Evolutionary conservation across 345 rosid genomes (phyloP).

Genomic region (Salix caprea): DNA sequence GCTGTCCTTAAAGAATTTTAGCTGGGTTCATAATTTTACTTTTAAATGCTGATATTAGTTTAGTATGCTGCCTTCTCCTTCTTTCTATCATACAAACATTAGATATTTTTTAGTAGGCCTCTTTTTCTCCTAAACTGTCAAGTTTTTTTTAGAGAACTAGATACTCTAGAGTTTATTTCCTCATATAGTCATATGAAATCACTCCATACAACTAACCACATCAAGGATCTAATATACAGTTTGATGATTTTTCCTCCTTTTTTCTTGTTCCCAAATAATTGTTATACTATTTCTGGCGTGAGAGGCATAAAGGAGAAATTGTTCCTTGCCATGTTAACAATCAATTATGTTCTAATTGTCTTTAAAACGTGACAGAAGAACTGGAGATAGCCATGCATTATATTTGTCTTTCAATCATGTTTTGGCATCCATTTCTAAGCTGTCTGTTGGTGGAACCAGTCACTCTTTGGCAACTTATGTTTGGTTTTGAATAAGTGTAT

Average conservation of each 20-base stretch:
- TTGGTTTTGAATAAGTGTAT: no score
- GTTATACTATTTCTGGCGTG: not conserved
- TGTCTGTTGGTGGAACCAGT: no score
- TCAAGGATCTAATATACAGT: not conserved
- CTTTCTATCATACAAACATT: not conserved
- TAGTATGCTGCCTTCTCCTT: not conserved
- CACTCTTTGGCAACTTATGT: no score
- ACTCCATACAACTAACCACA: not conserved
- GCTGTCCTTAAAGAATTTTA: not conserved
- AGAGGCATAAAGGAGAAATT: no score
- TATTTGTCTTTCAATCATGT: not conserved
- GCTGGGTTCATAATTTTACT: no score
- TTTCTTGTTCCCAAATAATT: not conserved
- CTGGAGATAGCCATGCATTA: not conserved
- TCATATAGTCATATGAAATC: not conserved
- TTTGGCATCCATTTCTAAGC: not conserved
- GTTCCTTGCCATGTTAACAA: no score
- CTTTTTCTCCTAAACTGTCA: not conserved
- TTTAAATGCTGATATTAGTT: no score
- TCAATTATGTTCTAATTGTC: not conserved
- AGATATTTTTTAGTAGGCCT: not conserved
- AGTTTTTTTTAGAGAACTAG: not conserved
- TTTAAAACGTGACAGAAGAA: not conserved
- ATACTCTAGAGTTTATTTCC: not conserved
- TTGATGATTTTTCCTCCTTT: not conserved